Evolutionary conservation across 1,139 yeast species (phyloP).

Genomic region (Pichia sp.): DNA sequence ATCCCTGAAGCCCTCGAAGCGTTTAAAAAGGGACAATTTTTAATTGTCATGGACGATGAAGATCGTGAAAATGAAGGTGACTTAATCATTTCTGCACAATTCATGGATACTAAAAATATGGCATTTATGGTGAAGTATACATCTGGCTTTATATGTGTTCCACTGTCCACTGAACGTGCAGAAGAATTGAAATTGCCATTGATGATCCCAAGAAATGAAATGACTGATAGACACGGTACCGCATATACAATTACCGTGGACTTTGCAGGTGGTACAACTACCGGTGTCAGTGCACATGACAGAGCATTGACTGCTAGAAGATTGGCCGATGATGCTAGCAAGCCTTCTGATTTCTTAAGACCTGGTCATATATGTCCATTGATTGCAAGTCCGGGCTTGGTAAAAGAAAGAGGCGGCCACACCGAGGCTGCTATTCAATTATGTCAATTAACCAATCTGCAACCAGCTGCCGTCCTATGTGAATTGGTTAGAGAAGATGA

Average conservation of each 20-base stretch:
- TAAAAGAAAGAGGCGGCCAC: conserved; percentile 86
- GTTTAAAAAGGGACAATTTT: conserved; percentile 81
- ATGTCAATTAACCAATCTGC: conserved; percentile 70
- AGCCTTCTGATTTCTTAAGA: conserved; percentile 67
- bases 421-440: conserved; percentile 97
- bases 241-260: conserved; percentile 96
- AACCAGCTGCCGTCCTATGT: conserved; percentile 90
- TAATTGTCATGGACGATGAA: conserved; percentile 95
- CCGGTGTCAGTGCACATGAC: conserved; percentile 96
- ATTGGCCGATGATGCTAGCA: conserved; percentile 60
- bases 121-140: conserved; percentile 89
- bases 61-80: conserved; percentile 98
- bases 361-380: conserved; percentile 97
- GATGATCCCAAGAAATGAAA: conserved; percentile 52
- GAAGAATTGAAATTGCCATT: conserved; percentile 77
- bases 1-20: conserved; percentile 79
- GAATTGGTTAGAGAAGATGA: conserved; percentile 93
- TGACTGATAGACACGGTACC: conserved; percentile 90
- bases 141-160: conserved; percentile 94
- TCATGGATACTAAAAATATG: conserved; percentile 80
- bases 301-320: conserved; percentile 78
- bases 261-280: conserved; percentile 82
- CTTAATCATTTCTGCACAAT: conserved; percentile 86
- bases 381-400: conserved; percentile 86
- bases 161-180: conserved; percentile 75